Percentiles rank a stretch among this genome's conserved stretches.
Evolutionary conservation across 805 yeast species (phyloP).

Genomic region (Geotrichum ghanense): DNA sequence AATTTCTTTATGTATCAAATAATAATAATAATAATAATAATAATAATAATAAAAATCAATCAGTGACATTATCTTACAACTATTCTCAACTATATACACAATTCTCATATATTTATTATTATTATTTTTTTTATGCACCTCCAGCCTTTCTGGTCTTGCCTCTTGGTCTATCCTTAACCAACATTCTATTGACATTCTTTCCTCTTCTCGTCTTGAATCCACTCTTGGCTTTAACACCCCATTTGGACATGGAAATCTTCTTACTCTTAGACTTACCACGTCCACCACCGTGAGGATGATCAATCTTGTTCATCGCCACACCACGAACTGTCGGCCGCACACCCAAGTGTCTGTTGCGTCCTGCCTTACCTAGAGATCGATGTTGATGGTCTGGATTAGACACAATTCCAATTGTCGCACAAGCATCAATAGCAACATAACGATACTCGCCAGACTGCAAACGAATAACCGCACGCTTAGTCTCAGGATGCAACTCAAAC

Average conservation of each 20-base stretch:
- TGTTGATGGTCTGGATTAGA: conserved; percentile 91
- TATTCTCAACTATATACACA: conserved; percentile 8
- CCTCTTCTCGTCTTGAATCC: conserved; percentile 90
- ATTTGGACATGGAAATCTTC: conserved; percentile 85
- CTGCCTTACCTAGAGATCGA: conserved; percentile 89
- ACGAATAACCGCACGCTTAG: conserved; percentile 62
- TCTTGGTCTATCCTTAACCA: conserved; percentile 87
- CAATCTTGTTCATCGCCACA: conserved; percentile 94
- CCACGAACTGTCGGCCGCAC: conserved; percentile 95
- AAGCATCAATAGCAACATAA: conserved; percentile 71
- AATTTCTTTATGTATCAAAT: too few species aligned
- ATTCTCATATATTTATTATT: not conserved
- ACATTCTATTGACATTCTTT: conserved; percentile 69
- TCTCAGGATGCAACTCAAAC: conserved; percentile 63
- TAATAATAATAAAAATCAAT: too few species aligned
- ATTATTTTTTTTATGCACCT: conserved; percentile 10
- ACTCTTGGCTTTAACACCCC: conserved; percentile 91
- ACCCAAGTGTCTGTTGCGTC: conserved; percentile 85
- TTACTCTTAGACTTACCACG: conserved; percentile 98
- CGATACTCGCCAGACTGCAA: conserved; percentile 91
- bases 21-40: too few species aligned
- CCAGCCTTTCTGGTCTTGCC: conserved; percentile 33
- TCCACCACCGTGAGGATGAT: conserved; percentile 99
- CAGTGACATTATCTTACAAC: too few species aligned
- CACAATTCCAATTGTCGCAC: conserved; percentile 89